These are phyloP conservation scores for Colletotrichum costaricense DNA, from an alignment of 2,329 filamentous ascomycete genomes.

Conservation along the genomic window DNA sequence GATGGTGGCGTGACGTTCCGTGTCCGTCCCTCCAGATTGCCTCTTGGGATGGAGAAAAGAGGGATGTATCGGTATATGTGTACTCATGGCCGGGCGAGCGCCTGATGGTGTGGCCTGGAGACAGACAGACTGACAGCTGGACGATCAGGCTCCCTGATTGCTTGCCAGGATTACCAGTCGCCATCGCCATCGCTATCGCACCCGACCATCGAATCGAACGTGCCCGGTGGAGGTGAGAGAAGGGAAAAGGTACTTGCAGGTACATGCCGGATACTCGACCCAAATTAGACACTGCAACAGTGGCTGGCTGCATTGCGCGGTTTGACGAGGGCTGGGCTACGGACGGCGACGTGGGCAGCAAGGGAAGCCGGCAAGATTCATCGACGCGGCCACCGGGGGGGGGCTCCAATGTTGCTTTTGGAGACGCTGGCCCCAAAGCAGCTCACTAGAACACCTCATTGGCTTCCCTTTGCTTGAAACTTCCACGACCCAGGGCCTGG, in stretches of 20 bases:
- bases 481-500: conserved; percentile 9
- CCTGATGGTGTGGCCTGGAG: not conserved
- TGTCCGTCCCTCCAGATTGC: not conserved
- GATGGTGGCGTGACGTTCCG: conserved; percentile 7
- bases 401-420: not conserved
- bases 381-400: not conserved
- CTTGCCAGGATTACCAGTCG: not conserved
- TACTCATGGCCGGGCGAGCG: too few species aligned
- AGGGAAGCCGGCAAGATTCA: not conserved
- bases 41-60: not conserved
- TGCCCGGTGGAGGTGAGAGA: not conserved
- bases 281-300: conserved; percentile 10
- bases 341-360: conserved; percentile 10
- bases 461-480: conserved; percentile 21
- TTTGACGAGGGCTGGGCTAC: conserved; percentile 19
- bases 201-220: not conserved
- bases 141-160: not conserved
- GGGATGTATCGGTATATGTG: too few species aligned
- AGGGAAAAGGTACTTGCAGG: conserved; percentile 6
- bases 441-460: conserved; percentile 22
- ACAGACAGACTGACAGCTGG: not conserved
- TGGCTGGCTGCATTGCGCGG: conserved; percentile 21
- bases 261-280: conserved; percentile 9
- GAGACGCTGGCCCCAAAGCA: not conserved
- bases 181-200: not conserved